Evolutionary conservation across 2,329 filamentous ascomycete species (phyloP).

Genomic region (Trichoderma guizhouense): DNA sequence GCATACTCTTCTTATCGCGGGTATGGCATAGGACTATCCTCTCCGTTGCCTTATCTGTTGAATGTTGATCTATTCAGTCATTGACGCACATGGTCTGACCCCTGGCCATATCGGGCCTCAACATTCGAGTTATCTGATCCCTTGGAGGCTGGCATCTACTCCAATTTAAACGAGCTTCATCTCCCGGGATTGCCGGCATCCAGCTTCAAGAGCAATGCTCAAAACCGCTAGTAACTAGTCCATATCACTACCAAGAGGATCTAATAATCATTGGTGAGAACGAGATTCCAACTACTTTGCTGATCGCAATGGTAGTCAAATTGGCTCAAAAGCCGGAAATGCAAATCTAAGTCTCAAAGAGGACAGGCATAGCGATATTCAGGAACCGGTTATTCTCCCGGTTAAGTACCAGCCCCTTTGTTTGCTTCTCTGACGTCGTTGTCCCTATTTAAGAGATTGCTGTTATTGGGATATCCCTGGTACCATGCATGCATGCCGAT

Average conservation of each 20-base stretch:
- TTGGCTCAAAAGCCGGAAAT: neutral
- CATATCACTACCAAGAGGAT: neutral
- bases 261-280: neutral
- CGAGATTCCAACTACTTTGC: neutral
- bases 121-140: neutral
- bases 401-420: neutral
- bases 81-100: neutral
- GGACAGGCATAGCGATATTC: neutral
- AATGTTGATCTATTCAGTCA: neutral
- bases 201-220: neutral
- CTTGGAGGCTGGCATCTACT: neutral
- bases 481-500: constrained; percentile 1
- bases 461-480: neutral
- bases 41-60: neutral
- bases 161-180: neutral
- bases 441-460: neutral
- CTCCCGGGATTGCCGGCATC: neutral
- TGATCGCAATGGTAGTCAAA: constrained; percentile 4
- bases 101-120: neutral
- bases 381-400: constrained; percentile 5
- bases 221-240: neutral
- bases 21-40: neutral
- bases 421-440: neutral
- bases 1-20: neutral
- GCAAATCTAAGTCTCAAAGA: neutral